These are phyloP conservation scores for Acanthochlamys bracteata DNA, from an alignment of 106 monocot species.

Conservation along the genomic window DNA sequence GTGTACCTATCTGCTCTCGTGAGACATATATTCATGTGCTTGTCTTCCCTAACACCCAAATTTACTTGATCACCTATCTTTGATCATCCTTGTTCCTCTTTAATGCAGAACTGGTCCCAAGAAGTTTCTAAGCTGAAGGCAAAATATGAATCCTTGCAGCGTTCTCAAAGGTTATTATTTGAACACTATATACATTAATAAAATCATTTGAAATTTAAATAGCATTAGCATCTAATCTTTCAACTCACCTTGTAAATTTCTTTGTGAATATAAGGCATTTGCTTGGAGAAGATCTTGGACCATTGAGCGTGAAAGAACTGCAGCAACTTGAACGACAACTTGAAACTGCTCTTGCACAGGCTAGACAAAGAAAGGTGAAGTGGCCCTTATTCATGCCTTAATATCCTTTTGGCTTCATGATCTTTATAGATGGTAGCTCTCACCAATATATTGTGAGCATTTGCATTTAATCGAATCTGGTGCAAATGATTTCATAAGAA, in stretches of 20 bases:
- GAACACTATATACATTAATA: not conserved
- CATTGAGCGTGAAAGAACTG: constrained; percentile 42
- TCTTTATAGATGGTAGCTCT: too few species aligned
- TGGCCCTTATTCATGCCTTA: not conserved
- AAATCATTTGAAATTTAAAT: too few species aligned
- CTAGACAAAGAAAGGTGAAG: constrained; percentile 44
- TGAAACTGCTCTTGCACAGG: constrained; percentile 40
- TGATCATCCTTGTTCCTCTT: too few species aligned
- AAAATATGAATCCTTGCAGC: constrained; percentile 41
- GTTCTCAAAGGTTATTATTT: constrained; percentile 36
- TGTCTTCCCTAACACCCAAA: too few species aligned
- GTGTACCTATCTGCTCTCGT: too few species aligned
- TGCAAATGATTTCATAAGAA: too few species aligned
- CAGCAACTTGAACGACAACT: constrained; percentile 52
- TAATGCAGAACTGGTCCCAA: constrained; percentile 40
- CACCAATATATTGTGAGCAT: too few species aligned
- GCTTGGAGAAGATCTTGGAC: constrained; percentile 59
- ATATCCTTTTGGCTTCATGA: too few species aligned
- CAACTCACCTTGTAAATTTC: not conserved
- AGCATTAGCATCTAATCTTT: too few species aligned
- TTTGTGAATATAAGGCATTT: constrained; percentile 26
- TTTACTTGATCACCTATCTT: too few species aligned
- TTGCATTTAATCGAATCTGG: too few species aligned
- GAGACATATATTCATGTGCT: too few species aligned
- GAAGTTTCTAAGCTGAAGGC: constrained; percentile 47